phyloP scores from a whole-genome alignment of 2,329 filamentous ascomycete genomes.

The Ophiosphaerella narmari region DNA sequence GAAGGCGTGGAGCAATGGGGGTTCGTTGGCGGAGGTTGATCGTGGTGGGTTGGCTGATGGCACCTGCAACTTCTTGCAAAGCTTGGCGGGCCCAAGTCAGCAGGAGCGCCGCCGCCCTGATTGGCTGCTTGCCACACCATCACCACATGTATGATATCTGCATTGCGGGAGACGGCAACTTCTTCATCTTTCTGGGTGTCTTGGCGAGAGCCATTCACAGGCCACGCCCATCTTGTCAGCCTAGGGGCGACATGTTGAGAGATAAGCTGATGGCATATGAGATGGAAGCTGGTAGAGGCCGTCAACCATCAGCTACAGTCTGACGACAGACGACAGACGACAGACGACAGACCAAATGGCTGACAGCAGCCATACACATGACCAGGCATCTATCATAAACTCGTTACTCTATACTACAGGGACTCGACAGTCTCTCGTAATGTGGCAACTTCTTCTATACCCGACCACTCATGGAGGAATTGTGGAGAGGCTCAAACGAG shows the following conservation, averaged over 20 bases:
- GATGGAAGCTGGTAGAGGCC: too few species aligned
- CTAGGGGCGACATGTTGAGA: neutral
- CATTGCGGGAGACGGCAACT: slow-evolving; percentile 2
- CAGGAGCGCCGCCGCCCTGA: slow-evolving; percentile 14
- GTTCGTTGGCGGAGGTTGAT: slow-evolving; percentile 37
- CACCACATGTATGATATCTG: slow-evolving; percentile 8
- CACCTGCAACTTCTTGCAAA: slow-evolving; percentile 19
- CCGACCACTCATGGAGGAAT: slow-evolving; percentile 36
- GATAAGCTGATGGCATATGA: too few species aligned
- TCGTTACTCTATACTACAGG: too few species aligned
- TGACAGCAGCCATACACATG: too few species aligned
- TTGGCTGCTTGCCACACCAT: slow-evolving; percentile 18
- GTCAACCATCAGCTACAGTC: too few species aligned
- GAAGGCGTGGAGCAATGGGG: slow-evolving; percentile 42
- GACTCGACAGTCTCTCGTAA: neutral
- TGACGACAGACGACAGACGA: too few species aligned
- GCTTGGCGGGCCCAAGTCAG: slow-evolving; percentile 21
- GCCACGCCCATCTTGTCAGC: too few species aligned
- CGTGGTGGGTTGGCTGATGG: slow-evolving; percentile 22
- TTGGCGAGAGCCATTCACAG: too few species aligned
- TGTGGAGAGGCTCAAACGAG: slow-evolving; percentile 45
- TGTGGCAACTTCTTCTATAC: slow-evolving; percentile 43
- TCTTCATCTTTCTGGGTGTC: neutral
- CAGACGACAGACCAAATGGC: too few species aligned
- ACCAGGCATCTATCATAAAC: too few species aligned